phyloP scores from a whole-genome alignment of 345 rosid genomes.

The Sonneratia alba region DNA sequence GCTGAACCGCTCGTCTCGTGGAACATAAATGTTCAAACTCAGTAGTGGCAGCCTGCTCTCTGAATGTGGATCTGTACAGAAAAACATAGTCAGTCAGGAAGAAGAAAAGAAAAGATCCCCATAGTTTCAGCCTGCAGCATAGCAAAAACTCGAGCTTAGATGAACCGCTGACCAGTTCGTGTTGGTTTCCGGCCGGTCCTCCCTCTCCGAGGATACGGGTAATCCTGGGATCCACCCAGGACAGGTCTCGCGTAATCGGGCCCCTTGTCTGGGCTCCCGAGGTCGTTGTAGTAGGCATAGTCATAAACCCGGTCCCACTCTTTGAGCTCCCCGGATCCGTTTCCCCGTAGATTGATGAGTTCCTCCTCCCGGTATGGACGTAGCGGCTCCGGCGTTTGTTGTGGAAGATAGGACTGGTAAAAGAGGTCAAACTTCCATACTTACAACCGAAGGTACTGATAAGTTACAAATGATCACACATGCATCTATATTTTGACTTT shows the following conservation, averaged over 20 bases:
- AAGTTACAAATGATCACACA: no score
- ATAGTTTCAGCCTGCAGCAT: background rate
- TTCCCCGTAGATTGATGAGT: slow-evolving; percentile 53
- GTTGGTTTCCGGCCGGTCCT: slow-evolving; percentile 68
- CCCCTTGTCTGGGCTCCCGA: slow-evolving; percentile 74
- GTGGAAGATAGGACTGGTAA: slow-evolving; percentile 68
- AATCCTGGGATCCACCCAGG: slow-evolving; percentile 58
- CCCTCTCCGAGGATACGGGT: slow-evolving; percentile 86
- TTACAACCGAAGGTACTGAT: no score
- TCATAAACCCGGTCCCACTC: slow-evolving; percentile 98
- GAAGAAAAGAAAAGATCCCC: background rate
- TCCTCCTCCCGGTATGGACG: slow-evolving; percentile 60
- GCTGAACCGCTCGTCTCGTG: slow-evolving; percentile 78
- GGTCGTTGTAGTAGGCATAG: slow-evolving; percentile 75
- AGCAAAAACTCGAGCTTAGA: background rate
- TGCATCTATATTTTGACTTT: no score
- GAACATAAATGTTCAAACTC: slow-evolving; percentile 69
- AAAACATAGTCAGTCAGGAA: background rate
- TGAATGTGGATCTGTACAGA: slow-evolving; percentile 37
- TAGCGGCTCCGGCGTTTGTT: slow-evolving; percentile 63
- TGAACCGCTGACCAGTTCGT: slow-evolving; percentile 38
- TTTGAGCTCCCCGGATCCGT: slow-evolving; percentile 44
- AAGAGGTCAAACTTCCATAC: no score
- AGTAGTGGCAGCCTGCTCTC: slow-evolving; percentile 71
- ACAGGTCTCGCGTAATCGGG: slow-evolving; percentile 40